Evolutionary conservation across 2,329 filamentous ascomycete species (phyloP), one percentile per base, ranked within the genome.

Genomic region (Exophiala alcalophila): DNA sequence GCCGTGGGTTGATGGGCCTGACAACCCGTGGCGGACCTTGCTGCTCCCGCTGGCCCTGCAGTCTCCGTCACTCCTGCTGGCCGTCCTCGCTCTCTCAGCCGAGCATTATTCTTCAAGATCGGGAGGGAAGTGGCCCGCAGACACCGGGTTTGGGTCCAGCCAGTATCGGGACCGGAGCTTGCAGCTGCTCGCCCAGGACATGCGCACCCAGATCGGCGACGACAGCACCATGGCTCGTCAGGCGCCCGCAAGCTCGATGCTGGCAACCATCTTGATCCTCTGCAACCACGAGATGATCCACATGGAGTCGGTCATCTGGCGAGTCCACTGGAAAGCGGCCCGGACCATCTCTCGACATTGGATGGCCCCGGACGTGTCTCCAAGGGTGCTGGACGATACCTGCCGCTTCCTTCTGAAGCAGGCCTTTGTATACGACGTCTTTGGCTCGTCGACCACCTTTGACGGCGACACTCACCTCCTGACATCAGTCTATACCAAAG

Each of bases 351-450:
- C 57, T 6, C 41, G 47, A 42, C 50, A 26, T 25, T 52, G 40
- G 50, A 55, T 31, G 19, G 28, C 27, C 34, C 38, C 27, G 12
- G 40, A 31, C 12, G 38, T 25, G 8, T n/a, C 33, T 12, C 14
- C 33, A 10, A 36, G 18, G 9, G 20, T 31, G 16, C 39, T 41
- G 3, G 51, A 59, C 19, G 36, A 47, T 8, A 42, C 28, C 2
- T 47, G 39, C 27, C 32, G 30, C 2, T 58, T 55, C 30, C 49
- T 58, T 16, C 40, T 56, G 38, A 57, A 59, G 28, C 56, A 60
- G 43, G 55, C 57, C n/a, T 60, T 59, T 28, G 57, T 53, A 12
- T 49, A 55, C 5, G 53, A 52, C 23, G 56, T 58, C 4, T 59
- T 60, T 41, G 56, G 53, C 7, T 52, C 55, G 2, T 47, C 59